These are phyloP conservation scores for Dothidotthia symphoricarpi DNA, from an alignment of 2,329 filamentous ascomycete genomes.

Conservation along the genomic window DNA sequence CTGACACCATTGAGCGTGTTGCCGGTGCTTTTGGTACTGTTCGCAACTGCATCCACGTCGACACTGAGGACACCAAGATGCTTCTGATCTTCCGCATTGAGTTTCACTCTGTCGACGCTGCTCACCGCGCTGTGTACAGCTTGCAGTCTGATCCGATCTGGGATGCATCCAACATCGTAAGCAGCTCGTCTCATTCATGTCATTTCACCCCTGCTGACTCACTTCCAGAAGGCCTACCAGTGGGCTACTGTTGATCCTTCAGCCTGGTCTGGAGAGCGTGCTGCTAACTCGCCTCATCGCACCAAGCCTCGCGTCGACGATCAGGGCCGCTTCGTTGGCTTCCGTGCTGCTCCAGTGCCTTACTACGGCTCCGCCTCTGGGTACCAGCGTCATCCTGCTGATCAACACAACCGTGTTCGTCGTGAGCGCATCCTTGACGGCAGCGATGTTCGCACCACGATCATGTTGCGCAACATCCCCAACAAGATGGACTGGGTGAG, in stretches of 20 bases:
- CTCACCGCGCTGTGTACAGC: slow-evolving; percentile 26
- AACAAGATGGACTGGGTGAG: slow-evolving; percentile 73
- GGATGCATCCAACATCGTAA: slow-evolving; percentile 16
- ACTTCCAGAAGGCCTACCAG: slow-evolving; percentile 22
- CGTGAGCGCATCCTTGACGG: slow-evolving; percentile 43
- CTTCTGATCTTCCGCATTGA: slow-evolving; percentile 31
- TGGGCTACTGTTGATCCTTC: slow-evolving; percentile 17
- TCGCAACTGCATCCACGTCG: slow-evolving; percentile 20
- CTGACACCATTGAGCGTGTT: slow-evolving; percentile 12
- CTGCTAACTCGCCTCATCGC: slow-evolving; percentile 21
- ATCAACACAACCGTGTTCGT: slow-evolving; percentile 42
- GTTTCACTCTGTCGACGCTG: slow-evolving; percentile 30
- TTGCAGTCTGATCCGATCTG: slow-evolving; percentile 10
- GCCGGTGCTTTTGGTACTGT: slow-evolving; percentile 19
- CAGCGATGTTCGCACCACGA: slow-evolving; percentile 54
- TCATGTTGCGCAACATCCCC: slow-evolving; percentile 94
- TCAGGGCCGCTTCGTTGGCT: slow-evolving; percentile 22
- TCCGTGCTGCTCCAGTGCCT: slow-evolving; percentile 7
- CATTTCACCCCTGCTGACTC: slow-evolving; percentile 14
- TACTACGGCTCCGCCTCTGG: slow-evolving; percentile 1
- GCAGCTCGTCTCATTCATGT: slow-evolving; percentile 3
- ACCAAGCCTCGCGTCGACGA: slow-evolving; percentile 22
- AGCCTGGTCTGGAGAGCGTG: slow-evolving; percentile 21
- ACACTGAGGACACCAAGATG: slow-evolving; percentile 16
- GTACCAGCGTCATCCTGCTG: slow-evolving; percentile 20